Evolutionary conservation across 805 yeast genomes (phyloP), one percentile per base, ranked within the genome.

Genomic region (Kazachstania bromeliacearum): DNA sequence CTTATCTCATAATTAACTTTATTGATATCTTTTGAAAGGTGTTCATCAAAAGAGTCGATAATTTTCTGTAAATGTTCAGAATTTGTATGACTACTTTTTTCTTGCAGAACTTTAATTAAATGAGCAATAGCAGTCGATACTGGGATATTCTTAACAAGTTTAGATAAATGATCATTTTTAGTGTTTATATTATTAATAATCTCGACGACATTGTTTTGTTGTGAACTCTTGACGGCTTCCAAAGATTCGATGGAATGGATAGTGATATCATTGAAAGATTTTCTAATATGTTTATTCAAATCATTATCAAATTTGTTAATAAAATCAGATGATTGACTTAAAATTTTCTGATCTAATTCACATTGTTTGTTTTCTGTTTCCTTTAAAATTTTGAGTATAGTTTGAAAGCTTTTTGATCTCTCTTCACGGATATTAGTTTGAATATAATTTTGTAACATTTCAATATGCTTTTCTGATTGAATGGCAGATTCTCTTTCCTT

Each of bases 351-450:
- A 13, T 42, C 44, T 6, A 45, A 15, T n/a, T 38, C 38, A 7
- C 7, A 18, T 19, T 39, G 42, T 26, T 33, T 40, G 18, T 22
- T 33, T 29, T 44, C 43, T 7, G 40, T 36, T 16, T 39, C 15
- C 20, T 36, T 28, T 13, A 47, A 19, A 4, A 44, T 21, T 12
- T 32, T 15, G 7, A 37, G 17, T 6, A 46, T 22, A n/a, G 29
- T 23, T 3, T 34, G 9, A 26, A 42, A 41, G 1, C 44, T 36
- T 2, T 18, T 17, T 3, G 22, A 23, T 15, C 53, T 38, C 13
- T 45, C 42, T 22, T 28, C 34, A 2, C 30, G 23, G 9, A 50
- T 36, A 26, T 45, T 28, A 2, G 39, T 39, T 15, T 43, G 13
- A 13, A 45, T 44, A 32, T 41, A 49, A 2, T 28, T 7, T 24